Evolutionary conservation across 805 yeast species (phyloP), one percentile per base, ranked within the genome.

Genomic region (Brettanomyces nanus): DNA sequence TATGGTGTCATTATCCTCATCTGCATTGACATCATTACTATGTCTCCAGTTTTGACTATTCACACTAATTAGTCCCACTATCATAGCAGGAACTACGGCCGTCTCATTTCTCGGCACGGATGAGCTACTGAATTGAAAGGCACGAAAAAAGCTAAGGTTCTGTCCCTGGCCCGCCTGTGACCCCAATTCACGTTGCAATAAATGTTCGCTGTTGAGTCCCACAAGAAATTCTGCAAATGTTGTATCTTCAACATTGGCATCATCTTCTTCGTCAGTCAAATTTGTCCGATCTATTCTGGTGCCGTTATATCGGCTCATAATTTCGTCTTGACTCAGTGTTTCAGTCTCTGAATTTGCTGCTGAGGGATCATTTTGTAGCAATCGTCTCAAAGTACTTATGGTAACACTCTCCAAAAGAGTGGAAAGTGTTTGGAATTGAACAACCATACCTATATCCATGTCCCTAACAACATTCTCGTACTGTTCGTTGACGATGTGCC

Each of bases 171-270:
- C 55, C 10, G 70, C 50, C 43, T 19, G 68, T 11, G 40, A 28
- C 11, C 53, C 56, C 28, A 55, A 37, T 29, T 53, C 54, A 15
- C 53, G 45, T 17, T 51, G 52, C 27, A 55, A 37, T 15, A 55
- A 37, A 33, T 52, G 38, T 10, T 49, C 56, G 15, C 40, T 28
- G 23, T 39, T 45, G 19, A 55, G 39, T 1, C 53, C 66, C 6
- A 50, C 43, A 6, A 72, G 45, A 43, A 73, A 73, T 28, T 69
- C 71, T 25, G 57, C 55, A 49, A 71, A 73, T 10, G 63, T 65
- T 5, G 62, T 44, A 40, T 69, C 72, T 19, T 41, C 27, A 14
- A 39, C 21, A 17, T 33, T n/a, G n/a, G n/a, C n/a, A n/a, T n/a
- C n/a, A n/a, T n/a, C n/a, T 21, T 41, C 29, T 22, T 37, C 40